Base-by-base conservation (phyloP, 2,329 filamentous ascomycete genomes). In the Aspergillus clavatus region DNA sequence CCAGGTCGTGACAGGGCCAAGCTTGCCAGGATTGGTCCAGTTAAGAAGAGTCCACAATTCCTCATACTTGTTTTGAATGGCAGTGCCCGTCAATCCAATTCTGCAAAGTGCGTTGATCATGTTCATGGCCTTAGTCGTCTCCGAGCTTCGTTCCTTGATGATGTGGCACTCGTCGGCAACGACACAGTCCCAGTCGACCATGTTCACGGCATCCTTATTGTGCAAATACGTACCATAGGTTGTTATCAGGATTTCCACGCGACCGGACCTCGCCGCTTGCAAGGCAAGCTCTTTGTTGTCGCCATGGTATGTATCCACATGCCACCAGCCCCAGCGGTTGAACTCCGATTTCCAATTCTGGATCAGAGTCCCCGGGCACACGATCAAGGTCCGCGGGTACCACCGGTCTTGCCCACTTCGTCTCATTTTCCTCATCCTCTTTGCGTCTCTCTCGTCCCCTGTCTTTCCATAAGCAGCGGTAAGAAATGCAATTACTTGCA, bases 51-150 rank as follows among this genome's bases (percentile, higher is more conserved):
- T 94, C 91, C 91, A 98, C 1, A 98, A 77, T 65, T 98, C 93
- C 62, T 96, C 89, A 63, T 98, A 98, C 54, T 88, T 93, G 67
- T 98, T 98, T 63, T 98, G 93, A 36, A 98, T 96, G 0, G 91
- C 91, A 0, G 93, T 98, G 2, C 93, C 93, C 0, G 90, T 97
- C 7, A 98, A 75, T 0, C 93, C 93, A 49, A 98, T 90, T 26
- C 93, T 81, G 61, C 93, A 97, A 2, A 97, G 78, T 0, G 90
- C 83, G 57, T 98, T 98, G 55, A 97, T 75, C 50, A 90, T 81
- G 57, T 89, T 87, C 85, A 98, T 91, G 0, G 89, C 84, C 59
- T 86, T 81, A 0, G 91, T 93, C 6, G 85, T 86, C 50, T 85
- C 86, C 0, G 90, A 84, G 35, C 72, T 77, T 39, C 79, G 77